Conservation (phyloP, 2,329 filamentous ascomycete species). For the Nigrospora sphaerica region DNA sequence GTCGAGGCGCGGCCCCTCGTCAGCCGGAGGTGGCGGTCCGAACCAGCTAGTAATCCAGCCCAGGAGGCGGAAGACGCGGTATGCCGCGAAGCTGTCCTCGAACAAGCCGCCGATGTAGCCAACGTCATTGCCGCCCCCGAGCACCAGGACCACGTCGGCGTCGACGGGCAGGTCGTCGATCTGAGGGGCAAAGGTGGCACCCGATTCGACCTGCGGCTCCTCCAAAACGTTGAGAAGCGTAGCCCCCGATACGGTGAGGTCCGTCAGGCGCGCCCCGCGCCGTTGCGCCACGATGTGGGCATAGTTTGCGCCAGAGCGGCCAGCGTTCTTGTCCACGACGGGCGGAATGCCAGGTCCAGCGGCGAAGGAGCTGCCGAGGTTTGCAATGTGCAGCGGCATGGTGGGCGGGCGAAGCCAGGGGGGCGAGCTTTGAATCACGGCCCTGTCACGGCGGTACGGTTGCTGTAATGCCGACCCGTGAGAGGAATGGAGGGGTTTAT, state of each 20-base stretch:
- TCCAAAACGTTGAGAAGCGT: conserved; percentile 27
- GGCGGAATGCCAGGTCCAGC: conserved; percentile 25
- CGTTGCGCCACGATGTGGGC: conserved; percentile 22
- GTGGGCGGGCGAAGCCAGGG: background rate
- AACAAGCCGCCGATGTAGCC: conserved; percentile 27
- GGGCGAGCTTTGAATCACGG: too few relatives aligned
- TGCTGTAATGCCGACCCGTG: too few relatives aligned
- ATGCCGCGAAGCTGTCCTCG: conserved; percentile 6
- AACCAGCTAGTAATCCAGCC: background rate
- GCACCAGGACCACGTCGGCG: conserved; percentile 26
- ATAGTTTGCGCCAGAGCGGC: conserved; percentile 26
- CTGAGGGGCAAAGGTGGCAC: conserved; percentile 20
- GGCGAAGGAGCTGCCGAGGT: conserved; percentile 22
- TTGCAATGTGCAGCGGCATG: conserved; percentile 17
- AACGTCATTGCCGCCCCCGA: conserved; percentile 30
- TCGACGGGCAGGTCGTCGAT: conserved; percentile 23
- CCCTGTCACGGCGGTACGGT: too few relatives aligned
- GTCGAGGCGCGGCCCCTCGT: background rate
- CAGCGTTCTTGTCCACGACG: conserved; percentile 16
- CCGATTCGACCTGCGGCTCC: conserved; percentile 21
- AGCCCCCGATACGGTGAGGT: conserved; percentile 27
- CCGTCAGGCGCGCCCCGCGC: conserved; percentile 13
- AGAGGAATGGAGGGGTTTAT: too few relatives aligned
- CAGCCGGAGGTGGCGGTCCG: background rate
- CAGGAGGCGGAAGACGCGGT: background rate